A percentile compares a stretch with the other conserved stretches of the same genome.
Evolutionary conservation across 148 eudicot species (phyloP).

Genomic region (Polygonum aviculare): DNA sequence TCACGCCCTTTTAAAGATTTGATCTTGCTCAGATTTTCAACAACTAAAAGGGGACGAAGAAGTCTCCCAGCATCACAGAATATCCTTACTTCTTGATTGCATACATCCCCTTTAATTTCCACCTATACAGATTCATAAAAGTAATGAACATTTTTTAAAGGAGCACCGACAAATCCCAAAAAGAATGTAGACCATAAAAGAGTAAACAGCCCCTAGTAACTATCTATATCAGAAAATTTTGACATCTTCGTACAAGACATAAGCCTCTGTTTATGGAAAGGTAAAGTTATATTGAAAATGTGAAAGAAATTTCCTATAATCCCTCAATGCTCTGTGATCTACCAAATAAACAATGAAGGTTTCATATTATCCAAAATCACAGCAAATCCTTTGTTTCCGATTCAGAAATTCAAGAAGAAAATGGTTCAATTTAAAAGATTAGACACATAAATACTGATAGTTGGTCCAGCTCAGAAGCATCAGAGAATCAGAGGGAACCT

Average conservation of each 20-base stretch:
- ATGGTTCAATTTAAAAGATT: background rate
- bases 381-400: background rate
- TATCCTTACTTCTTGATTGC: conserved; percentile 70
- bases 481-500: conserved; percentile 28
- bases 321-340: background rate
- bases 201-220: background rate
- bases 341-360: background rate
- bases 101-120: conserved; percentile 70
- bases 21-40: conserved; percentile 55
- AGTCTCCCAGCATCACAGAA: conserved; percentile 89
- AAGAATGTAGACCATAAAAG: background rate
- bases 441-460: background rate
- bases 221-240: too few species aligned
- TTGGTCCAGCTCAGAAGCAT: background rate
- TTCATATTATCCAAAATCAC: background rate
- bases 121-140: conserved; percentile 29
- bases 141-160: background rate
- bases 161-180: background rate
- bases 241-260: background rate
- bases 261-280: background rate
- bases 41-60: conserved; percentile 80
- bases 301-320: background rate
- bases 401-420: conserved; percentile 5
- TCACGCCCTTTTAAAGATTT: conserved; percentile 55
- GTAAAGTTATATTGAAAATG: background rate